Percentiles rank a stretch among this genome's conserved stretches.
phyloP scores from a whole-genome alignment of 2,329 filamentous ascomycete species.

The Pseudogymnoascus sp. region DNA sequence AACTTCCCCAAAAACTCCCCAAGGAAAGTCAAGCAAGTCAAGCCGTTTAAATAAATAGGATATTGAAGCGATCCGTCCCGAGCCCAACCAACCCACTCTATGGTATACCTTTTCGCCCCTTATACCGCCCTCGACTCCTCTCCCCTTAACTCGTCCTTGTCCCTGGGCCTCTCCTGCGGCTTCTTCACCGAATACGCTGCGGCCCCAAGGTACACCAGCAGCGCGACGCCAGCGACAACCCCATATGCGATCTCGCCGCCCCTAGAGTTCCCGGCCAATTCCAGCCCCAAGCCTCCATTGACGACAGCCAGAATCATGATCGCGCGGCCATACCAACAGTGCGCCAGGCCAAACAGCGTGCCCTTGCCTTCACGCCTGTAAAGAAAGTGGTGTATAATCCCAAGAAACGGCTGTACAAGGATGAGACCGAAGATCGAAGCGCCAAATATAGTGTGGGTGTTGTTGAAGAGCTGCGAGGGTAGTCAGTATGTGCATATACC shows the following conservation, averaged over 20 bases:
- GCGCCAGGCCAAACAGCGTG: constrained; percentile 42
- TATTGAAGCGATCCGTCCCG: neutral
- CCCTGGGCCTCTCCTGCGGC: neutral
- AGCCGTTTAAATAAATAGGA: neutral
- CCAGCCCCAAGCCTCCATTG: constrained; percentile 55
- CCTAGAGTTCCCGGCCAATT: constrained; percentile 32
- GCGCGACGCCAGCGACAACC: constrained; percentile 44
- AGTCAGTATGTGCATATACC: neutral
- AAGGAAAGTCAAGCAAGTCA: neutral
- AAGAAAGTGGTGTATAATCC: constrained; percentile 47
- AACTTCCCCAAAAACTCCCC: neutral
- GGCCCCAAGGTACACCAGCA: constrained; percentile 34
- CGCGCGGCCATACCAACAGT: constrained; percentile 56
- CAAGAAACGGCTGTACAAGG: constrained; percentile 50
- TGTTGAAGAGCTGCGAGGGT: constrained; percentile 39
- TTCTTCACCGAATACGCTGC: neutral
- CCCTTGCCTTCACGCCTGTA: constrained; percentile 32
- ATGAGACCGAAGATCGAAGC: constrained; percentile 51
- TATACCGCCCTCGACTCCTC: neutral
- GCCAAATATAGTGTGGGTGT: constrained; percentile 19
- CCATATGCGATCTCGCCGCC: constrained; percentile 45
- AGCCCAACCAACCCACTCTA: neutral
- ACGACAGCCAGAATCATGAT: constrained; percentile 51
- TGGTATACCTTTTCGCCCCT: neutral
- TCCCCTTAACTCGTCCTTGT: neutral